These are phyloP conservation scores for Hymenotorrendiella dingleyae DNA, from an alignment of 2,329 filamentous ascomycete species.

Conservation along the genomic window DNA sequence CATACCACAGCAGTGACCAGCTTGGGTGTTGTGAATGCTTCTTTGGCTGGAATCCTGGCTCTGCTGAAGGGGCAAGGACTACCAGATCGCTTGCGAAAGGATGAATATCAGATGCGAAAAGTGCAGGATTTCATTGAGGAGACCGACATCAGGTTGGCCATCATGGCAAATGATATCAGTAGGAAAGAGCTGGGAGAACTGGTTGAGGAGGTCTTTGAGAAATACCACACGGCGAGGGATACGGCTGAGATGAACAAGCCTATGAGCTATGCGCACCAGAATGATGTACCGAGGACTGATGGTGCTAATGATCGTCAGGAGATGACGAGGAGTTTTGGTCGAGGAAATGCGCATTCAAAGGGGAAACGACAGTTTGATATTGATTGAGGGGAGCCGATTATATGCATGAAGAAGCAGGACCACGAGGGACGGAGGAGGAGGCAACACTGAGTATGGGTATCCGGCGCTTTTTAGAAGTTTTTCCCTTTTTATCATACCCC, in stretches of 20 bases:
- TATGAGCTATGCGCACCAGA: slow-evolving; percentile 22
- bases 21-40: slow-evolving; percentile 56
- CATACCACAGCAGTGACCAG: slow-evolving; percentile 48
- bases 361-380: no score
- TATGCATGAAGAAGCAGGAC: no score
- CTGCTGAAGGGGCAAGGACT: slow-evolving; percentile 47
- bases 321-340: no score
- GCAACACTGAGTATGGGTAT: no score
- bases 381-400: no score
- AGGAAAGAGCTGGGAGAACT: slow-evolving; percentile 18
- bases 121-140: slow-evolving; percentile 50
- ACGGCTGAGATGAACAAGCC: slow-evolving; percentile 25
- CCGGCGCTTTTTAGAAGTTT: no score
- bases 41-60: slow-evolving; percentile 56
- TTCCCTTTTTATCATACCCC: no score
- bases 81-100: slow-evolving; percentile 41
- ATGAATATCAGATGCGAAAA: slow-evolving; percentile 40
- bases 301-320: no score
- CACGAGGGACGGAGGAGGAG: no score
- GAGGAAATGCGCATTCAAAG: no score
- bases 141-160: slow-evolving; percentile 40
- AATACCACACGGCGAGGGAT: slow-evolving; percentile 24
- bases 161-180: slow-evolving; percentile 13
- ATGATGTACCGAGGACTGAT: neutral
- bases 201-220: slow-evolving; percentile 23